Evolutionary conservation across 2,329 filamentous ascomycete species (phyloP), one percentile per base, ranked within the genome.

Genomic region (Pyrenophora graminea): DNA sequence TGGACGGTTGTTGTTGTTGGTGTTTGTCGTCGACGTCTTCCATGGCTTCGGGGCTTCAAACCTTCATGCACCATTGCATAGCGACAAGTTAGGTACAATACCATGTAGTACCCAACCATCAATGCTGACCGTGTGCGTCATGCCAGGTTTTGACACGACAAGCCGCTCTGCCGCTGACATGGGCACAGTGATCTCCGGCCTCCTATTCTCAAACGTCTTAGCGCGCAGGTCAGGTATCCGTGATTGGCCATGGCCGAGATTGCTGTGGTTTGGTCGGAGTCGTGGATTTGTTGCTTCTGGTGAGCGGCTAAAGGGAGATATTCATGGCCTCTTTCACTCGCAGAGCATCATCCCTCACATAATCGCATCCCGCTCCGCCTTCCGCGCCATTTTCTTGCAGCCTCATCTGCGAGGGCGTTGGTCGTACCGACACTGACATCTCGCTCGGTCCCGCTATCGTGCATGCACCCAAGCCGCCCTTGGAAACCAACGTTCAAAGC

Each of bases 181-280:
- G 39, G 40, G 50, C 48, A 51, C 37, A 18, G 34, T 46, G 49
- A 55, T 60, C 51, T 46, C 23, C 49, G 33, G 44, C 32, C 45
- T 34, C 38, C 38, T 53, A 39, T 30, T 45, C 55, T 58, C 44
- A 60, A 57, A 53, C 49, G 45, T 42, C 21, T 27, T 53, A 48
- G 53, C 44, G 25, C 23, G 17, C 23, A n/a, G 2, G 8, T 23
- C 13, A 15, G 4, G 13, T 17, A 6, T 6, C n/a, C 10, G 12
- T 51, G 43, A 61, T 61, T 59, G 59, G 59, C 49, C 42, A 30
- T 15, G 6, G 9, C 41, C 41, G 48, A 59, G 45, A 62, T 62
- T 50, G 45, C 47, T 25, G 47, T 46, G 27, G 40, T 54, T 54
- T 56, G 54, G 39, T 50, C 45, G 48, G 37, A 45, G 48, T 39